Percentiles rank a stretch among this genome's conserved stretches.
Evolutionary conservation across 1,284 basidiomycete genomes (phyloP).

Genomic region (Malassezia dermatis): DNA sequence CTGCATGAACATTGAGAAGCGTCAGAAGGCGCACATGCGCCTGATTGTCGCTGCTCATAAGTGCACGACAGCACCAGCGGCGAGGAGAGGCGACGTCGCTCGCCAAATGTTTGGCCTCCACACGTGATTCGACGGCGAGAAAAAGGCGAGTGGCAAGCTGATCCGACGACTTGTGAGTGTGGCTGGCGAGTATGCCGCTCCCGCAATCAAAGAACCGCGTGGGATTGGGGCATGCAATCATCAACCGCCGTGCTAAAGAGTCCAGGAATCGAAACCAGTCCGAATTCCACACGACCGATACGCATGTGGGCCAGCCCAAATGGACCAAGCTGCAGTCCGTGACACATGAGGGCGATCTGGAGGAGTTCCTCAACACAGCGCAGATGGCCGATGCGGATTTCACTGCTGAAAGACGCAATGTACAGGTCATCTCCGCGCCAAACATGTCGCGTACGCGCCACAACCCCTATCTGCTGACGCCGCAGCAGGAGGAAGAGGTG

Average conservation of each 20-base stretch:
- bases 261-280: slow-evolving; percentile 27
- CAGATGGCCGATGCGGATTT: slow-evolving; percentile 90
- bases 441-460: slow-evolving; percentile 35
- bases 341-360: slow-evolving; percentile 89
- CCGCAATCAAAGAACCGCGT: slow-evolving; percentile 44
- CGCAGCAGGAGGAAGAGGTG: slow-evolving; percentile 66
- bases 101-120: slow-evolving; percentile 8
- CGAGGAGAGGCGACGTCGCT: not conserved
- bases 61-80: not conserved
- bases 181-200: slow-evolving; percentile 25
- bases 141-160: not conserved
- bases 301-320: slow-evolving; percentile 48
- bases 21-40: slow-evolving; percentile 60
- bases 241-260: slow-evolving; percentile 42
- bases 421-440: slow-evolving; percentile 73
- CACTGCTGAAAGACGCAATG: slow-evolving; percentile 74
- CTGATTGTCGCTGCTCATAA: slow-evolving; percentile 6
- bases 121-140: slow-evolving; percentile 10
- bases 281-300: slow-evolving; percentile 44
- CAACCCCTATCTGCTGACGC: slow-evolving; percentile 78
- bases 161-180: not conserved
- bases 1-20: slow-evolving; percentile 81
- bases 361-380: slow-evolving; percentile 91
- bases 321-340: slow-evolving; percentile 64
- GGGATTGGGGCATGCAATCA: slow-evolving; percentile 42